Evolutionary conservation across 2,329 filamentous ascomycete species (phyloP).

Genomic region (Cordyceps javanica): DNA sequence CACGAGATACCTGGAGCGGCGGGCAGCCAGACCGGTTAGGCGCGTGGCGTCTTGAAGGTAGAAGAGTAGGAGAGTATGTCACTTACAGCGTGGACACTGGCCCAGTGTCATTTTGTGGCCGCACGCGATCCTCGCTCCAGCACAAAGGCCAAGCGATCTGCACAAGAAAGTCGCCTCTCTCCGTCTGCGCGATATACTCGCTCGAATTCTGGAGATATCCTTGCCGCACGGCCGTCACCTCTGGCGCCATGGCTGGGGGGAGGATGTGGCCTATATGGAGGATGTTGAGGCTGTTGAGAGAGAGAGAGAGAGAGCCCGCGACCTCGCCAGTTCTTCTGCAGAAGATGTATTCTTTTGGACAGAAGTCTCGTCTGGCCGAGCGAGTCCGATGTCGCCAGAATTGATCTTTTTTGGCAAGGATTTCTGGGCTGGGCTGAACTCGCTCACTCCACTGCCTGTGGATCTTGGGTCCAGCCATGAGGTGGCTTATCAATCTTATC

Average conservation of each 20-base stretch:
- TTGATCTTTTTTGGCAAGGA: neutral
- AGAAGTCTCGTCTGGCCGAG: neutral
- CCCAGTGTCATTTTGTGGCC: constrained; percentile 17
- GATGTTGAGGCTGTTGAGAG: no score
- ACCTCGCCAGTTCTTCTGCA: neutral
- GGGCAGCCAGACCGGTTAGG: neutral
- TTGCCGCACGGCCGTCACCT: neutral
- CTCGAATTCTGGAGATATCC: constrained; percentile 21
- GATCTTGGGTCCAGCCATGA: neutral
- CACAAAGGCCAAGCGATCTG: constrained; percentile 26
- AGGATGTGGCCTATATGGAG: no score
- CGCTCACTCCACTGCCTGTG: neutral
- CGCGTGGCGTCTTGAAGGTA: neutral
- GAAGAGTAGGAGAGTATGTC: neutral
- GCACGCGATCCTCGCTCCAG: constrained; percentile 22
- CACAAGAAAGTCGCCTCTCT: constrained; percentile 24
- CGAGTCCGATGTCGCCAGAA: neutral
- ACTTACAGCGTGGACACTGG: constrained; percentile 22
- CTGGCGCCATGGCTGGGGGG: neutral
- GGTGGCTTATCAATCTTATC: neutral
- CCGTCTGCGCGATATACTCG: constrained; percentile 21
- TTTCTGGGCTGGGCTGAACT: neutral
- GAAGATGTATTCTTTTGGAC: neutral
- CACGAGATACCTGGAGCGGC: constrained; percentile 23
- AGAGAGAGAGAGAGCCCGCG: neutral